Percentiles rank a stretch among this genome's conserved stretches.
phyloP scores from a whole-genome alignment of 139 green algal species.

The Chlamydomonas sp. region DNA sequence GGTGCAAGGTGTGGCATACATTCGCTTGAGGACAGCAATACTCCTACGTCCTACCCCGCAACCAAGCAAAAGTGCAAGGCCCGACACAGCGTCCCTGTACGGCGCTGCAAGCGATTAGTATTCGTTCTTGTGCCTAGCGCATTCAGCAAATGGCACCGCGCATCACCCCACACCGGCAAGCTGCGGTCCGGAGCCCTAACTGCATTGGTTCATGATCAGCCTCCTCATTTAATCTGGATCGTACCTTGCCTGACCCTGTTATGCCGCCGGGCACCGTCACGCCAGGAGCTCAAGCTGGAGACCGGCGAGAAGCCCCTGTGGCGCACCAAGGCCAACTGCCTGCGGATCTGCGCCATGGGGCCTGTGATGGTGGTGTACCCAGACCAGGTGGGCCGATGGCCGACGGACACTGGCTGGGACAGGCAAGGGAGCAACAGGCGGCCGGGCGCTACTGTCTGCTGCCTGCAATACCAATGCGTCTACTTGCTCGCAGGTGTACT shows the following conservation, averaged over 20 bases:
- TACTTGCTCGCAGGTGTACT: conserved; percentile 36
- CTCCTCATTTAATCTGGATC: no score
- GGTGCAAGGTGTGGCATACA: conserved; percentile 35
- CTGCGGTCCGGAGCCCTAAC: no score
- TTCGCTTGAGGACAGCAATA: not conserved
- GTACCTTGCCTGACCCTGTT: no score
- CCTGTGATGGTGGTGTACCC: conserved; percentile 51
- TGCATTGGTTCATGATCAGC: no score
- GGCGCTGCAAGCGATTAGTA: no score
- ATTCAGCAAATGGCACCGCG: no score
- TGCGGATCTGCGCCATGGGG: conserved; percentile 44
- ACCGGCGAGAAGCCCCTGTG: conserved; percentile 27
- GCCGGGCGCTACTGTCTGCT: not conserved
- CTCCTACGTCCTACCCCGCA: not conserved
- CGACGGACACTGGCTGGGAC: no score
- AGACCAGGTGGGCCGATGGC: conserved; percentile 28
- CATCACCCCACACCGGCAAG: no score
- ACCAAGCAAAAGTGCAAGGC: not conserved
- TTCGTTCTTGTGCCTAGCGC: not conserved
- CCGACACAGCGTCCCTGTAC: not conserved
- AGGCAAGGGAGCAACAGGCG: no score
- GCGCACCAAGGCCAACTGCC: conserved; percentile 51
- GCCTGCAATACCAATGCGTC: not conserved
- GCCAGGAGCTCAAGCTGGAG: conserved; percentile 37
- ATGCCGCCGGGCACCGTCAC: not conserved